Evolutionary conservation across 2,329 filamentous ascomycete species (phyloP).

Genomic region (Cadophora malorum): DNA sequence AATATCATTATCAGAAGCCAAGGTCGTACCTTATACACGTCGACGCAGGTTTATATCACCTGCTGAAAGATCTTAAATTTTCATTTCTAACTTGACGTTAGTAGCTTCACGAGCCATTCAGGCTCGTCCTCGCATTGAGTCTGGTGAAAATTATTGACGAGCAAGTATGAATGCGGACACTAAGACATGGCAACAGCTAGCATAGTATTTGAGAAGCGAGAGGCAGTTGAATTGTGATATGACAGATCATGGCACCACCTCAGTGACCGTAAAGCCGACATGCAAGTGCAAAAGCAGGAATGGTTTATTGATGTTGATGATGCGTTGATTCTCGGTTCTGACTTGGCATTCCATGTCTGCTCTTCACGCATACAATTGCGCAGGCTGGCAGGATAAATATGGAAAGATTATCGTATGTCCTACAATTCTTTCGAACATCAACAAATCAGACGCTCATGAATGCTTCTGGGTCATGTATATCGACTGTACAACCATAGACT

Average conservation of each 20-base stretch:
- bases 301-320: background rate
- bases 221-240: too few relatives aligned
- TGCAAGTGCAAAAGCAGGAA: too few relatives aligned
- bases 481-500: too few relatives aligned
- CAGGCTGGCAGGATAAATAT: too few relatives aligned
- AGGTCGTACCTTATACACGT: background rate
- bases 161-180: background rate
- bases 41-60: background rate
- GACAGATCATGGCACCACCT: too few relatives aligned
- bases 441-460: too few relatives aligned
- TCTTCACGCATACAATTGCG: too few relatives aligned
- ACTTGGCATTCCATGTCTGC: background rate
- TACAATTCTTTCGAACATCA: too few relatives aligned
- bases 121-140: background rate
- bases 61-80: background rate
- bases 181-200: background rate
- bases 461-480: too few relatives aligned
- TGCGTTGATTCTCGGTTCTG: conserved; percentile 5
- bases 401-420: too few relatives aligned
- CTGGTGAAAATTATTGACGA: background rate
- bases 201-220: background rate
- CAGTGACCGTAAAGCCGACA: too few relatives aligned
- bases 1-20: conserved; percentile 5
- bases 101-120: background rate
- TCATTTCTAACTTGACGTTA: background rate